These are phyloP conservation scores for Plantago ovata DNA, from an alignment of 257 asterid species.

Conservation along the genomic window DNA sequence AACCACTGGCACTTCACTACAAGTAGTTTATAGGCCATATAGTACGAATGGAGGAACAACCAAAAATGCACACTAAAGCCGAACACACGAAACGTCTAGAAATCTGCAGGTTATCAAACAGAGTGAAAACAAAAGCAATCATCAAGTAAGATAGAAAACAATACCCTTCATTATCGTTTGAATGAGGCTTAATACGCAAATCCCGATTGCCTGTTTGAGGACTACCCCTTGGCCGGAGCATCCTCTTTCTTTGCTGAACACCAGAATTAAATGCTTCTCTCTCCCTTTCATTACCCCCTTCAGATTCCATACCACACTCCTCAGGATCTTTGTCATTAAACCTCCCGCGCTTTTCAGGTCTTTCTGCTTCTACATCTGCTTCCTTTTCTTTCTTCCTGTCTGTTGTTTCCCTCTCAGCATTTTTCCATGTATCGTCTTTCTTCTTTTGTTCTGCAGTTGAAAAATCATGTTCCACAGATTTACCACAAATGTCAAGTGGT, in stretches of 20 bases:
- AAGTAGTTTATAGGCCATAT: too few species aligned
- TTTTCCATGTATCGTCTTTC: constrained; percentile 74
- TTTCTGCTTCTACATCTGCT: constrained; percentile 70
- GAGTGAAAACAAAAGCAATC: constrained; percentile 12
- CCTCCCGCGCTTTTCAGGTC: constrained; percentile 64
- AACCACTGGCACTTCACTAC: too few species aligned
- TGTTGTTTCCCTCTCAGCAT: constrained; percentile 55
- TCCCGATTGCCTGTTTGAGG: constrained; percentile 79
- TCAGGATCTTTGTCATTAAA: constrained; percentile 72
- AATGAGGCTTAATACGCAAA: constrained; percentile 54
- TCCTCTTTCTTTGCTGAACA: constrained; percentile 86
- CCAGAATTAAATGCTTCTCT: constrained; percentile 62
- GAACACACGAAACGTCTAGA: too few species aligned
- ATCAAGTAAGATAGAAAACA: constrained; percentile 21
- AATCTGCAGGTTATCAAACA: background rate
- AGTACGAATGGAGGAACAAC: too few species aligned
- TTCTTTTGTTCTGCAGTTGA: constrained; percentile 50
- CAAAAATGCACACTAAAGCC: too few species aligned
- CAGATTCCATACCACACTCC: constrained; percentile 60
- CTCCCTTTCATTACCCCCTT: constrained; percentile 66
- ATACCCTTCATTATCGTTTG: constrained; percentile 85
- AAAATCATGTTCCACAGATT: constrained; percentile 50
- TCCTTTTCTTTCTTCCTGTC: constrained; percentile 85
- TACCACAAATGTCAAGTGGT: constrained; percentile 47
- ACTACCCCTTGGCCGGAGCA: constrained; percentile 89